phyloP scores from a whole-genome alignment of 2,329 filamentous ascomycete species.

The Ceratocystis smalleyi region DNA sequence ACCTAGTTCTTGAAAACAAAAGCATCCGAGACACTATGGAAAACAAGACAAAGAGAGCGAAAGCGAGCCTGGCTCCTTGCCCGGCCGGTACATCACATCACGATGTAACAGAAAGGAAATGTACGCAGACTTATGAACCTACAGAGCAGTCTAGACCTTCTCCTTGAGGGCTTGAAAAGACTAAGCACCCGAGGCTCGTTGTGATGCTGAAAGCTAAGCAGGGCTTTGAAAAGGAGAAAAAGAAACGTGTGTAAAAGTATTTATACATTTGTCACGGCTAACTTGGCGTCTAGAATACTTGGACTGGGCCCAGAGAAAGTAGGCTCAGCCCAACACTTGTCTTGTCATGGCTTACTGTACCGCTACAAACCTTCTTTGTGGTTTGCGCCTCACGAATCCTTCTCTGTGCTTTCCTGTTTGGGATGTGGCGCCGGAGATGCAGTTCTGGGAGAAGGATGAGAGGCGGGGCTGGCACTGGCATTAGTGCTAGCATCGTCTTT shows the following conservation, averaged over 20 bases:
- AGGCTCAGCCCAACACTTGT: too few relatives aligned
- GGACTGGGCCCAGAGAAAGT: too few relatives aligned
- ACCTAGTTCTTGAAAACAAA: neutral
- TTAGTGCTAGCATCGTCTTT: neutral
- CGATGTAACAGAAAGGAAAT: neutral
- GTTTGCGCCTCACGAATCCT: neutral
- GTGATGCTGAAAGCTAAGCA: neutral
- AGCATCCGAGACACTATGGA: neutral
- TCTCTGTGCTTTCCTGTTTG: neutral
- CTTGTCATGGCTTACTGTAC: too few relatives aligned
- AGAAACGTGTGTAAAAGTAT: neutral
- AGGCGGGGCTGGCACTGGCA: neutral
- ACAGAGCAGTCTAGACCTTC: too few relatives aligned
- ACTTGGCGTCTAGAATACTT: too few relatives aligned
- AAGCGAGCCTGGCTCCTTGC: neutral
- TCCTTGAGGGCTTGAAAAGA: too few relatives aligned
- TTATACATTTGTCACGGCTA: neutral
- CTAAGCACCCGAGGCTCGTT: too few relatives aligned
- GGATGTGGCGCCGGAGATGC: neutral
- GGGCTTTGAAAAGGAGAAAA: slow-evolving; percentile 6
- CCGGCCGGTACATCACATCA: neutral
- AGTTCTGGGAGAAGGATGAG: slow-evolving; percentile 5
- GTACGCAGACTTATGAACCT: too few relatives aligned
- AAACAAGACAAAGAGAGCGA: neutral
- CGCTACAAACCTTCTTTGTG: too few relatives aligned